phyloP scores from a whole-genome alignment of 2,329 filamentous ascomycete genomes.

The Exophiala dermatitidis region DNA sequence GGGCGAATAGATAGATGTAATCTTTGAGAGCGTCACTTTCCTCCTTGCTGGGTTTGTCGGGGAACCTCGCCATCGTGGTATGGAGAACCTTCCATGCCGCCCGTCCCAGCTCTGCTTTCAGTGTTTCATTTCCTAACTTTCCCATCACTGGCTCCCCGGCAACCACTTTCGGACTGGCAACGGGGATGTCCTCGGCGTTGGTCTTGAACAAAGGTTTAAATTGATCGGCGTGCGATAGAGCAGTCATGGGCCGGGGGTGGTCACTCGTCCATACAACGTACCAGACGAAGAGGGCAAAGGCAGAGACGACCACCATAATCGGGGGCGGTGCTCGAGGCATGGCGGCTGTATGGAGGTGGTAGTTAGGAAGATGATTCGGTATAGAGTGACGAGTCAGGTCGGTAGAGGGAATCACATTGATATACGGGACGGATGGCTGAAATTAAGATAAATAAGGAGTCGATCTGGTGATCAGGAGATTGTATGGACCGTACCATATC shows the following conservation, averaged over 20 bases:
- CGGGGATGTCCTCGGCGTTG: constrained; percentile 7
- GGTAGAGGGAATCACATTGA: neutral
- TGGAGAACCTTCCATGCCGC: constrained; percentile 61
- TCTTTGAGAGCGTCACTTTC: constrained; percentile 53
- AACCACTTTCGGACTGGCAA: constrained; percentile 29
- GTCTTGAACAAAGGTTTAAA: constrained; percentile 15
- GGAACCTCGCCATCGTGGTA: constrained; percentile 60
- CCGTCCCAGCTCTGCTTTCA: constrained; percentile 55
- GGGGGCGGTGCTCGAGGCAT: constrained; percentile 27
- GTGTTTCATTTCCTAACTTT: constrained; percentile 43
- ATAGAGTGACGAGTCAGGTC: too few relatives aligned
- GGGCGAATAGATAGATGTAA: constrained; percentile 58
- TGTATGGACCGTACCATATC: too few relatives aligned
- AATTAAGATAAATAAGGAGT: too few relatives aligned
- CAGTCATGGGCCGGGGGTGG: constrained; percentile 17
- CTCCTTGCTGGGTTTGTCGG: constrained; percentile 54
- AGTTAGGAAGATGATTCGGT: neutral
- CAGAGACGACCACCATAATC: constrained; percentile 26
- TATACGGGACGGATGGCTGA: too few relatives aligned
- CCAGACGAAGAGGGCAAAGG: constrained; percentile 28
- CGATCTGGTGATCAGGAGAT: too few relatives aligned
- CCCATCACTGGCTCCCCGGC: constrained; percentile 42
- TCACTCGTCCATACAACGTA: constrained; percentile 26
- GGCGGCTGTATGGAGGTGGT: neutral
- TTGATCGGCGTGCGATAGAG: constrained; percentile 13